Base-by-base conservation (phyloP, 2,329 filamentous ascomycete species). In the Beauveria sp. region DNA sequence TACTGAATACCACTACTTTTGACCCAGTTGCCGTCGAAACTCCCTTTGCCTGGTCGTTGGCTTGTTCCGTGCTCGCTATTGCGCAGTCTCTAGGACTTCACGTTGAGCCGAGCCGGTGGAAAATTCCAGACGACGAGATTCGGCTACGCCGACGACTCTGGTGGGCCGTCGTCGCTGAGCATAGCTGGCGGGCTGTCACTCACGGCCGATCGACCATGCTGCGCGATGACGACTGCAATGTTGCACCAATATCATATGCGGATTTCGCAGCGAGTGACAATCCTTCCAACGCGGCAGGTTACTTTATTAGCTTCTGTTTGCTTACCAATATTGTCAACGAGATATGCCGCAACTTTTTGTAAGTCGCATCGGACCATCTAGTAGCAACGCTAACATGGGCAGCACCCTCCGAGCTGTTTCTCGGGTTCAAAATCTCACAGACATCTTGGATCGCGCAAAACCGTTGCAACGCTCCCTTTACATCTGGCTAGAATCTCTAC, bases 111-210 rank as follows among this genome's bases (percentile, higher is more conserved):
- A 52, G 18, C 4, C 49, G 47, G n/a, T 66, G 65, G 64, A 66
- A 64, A 18, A 26, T 66, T 1, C 64, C 65, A 2, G 9, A 51
- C 7, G 61, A 60, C 51, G 65, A 66, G 24, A 56, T 63, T 20
- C 58, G 63, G 16, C 47, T 66, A 28, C 60, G 65, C 2, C 62
- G 65, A 45, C 34, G 65, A 45, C 46, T 66, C 14, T 66, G 65
- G 65, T 66, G 65, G 64, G 43, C 64, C 8, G 64, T 66, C 5
- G 60, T 65, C 3, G 60, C 62, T 24, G 65, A 66, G 43, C 58
- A 66, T 26, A 65, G 58, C 45, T 66, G 65, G 65, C 65, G 65
- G 7, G 55, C 65, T 4, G 54, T 66, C 38, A 66, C 64, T 16
- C 65, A 66, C 28, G 65, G 65, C 3, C 51, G 64, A 28, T 51